These are phyloP conservation scores for Erythrophleum fordii DNA, from an alignment of 306 rosid genomes.

Conservation along the genomic window DNA sequence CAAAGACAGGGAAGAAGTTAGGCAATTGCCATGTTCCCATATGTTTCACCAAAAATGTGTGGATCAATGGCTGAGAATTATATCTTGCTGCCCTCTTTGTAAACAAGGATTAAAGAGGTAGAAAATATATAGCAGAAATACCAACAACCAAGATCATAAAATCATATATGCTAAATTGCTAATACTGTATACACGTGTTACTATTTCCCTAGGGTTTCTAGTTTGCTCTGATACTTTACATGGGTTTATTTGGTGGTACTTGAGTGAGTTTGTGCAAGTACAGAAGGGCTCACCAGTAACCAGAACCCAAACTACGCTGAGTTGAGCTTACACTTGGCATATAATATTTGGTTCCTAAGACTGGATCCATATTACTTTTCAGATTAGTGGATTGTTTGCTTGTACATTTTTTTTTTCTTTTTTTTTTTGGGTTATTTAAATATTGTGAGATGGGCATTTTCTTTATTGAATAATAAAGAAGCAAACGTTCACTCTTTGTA, in stretches of 20 bases:
- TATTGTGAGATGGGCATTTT: conserved; percentile 21
- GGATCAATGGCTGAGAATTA: conserved; percentile 87
- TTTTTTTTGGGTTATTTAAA: conserved; percentile 28
- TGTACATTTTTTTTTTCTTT: conserved; percentile 2
- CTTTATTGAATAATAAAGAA: conserved; percentile 24
- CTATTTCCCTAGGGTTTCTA: background rate
- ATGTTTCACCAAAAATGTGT: conserved; percentile 87
- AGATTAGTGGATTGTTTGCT: conserved; percentile 30
- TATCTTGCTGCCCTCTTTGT: conserved; percentile 92
- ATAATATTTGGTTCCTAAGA: conserved; percentile 29
- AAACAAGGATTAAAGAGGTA: conserved; percentile 79
- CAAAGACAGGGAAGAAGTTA: conserved; percentile 80
- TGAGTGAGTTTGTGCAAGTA: conserved; percentile 78
- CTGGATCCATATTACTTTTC: conserved; percentile 21
- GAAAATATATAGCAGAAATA: conserved; percentile 20
- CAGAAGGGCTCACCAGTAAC: conserved; percentile 76
- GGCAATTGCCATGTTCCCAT: conserved; percentile 84
- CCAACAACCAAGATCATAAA: background rate
- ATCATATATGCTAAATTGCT: background rate
- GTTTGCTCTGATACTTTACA: conserved; percentile 43
- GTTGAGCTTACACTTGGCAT: background rate
- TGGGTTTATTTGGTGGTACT: conserved; percentile 49
- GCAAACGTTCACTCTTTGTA: conserved; percentile 11
- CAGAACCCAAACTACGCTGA: conserved; percentile 27
- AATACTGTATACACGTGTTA: background rate